Evolutionary conservation across 441 rosid genomes (phyloP).

Genomic region (Croton setiger): DNA sequence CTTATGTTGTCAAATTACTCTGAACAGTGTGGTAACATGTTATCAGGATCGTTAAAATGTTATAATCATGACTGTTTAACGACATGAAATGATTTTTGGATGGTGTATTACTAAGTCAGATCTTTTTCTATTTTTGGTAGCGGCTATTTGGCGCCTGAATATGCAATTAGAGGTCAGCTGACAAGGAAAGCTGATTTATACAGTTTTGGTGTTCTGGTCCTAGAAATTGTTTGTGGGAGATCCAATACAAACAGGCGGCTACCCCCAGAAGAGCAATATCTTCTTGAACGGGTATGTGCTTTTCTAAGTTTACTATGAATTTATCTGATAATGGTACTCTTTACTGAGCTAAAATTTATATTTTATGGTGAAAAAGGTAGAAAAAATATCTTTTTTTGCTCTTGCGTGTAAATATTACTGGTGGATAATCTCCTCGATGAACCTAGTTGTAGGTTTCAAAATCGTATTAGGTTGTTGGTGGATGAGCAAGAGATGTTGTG

Average conservation of each 20-base stretch:
- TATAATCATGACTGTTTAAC: not conserved
- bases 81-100: conserved; percentile 1
- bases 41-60: not conserved
- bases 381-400: not conserved
- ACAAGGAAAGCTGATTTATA: conserved; percentile 66
- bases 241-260: conserved; percentile 48
- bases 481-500: not conserved
- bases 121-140: conserved; percentile 24
- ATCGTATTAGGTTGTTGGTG: too few relatives aligned
- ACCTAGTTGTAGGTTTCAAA: not conserved
- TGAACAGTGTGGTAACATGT: not conserved
- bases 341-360: not conserved
- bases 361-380: conserved; percentile 5
- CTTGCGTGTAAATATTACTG: not conserved
- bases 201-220: conserved; percentile 60
- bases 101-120: not conserved
- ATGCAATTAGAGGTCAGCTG: conserved; percentile 62
- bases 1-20: not conserved
- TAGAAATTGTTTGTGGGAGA: conserved; percentile 66
- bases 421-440: not conserved
- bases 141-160: conserved; percentile 74
- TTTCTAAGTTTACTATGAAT: not conserved
- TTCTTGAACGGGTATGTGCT: conserved; percentile 56
- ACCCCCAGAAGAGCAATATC: conserved; percentile 44
- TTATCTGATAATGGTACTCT: conserved; percentile 7